Percentiles rank a stretch among this genome's conserved stretches.
Evolutionary conservation across 2,329 filamentous ascomycete genomes (phyloP).

Genomic region (Talaromyces rugulosus): DNA sequence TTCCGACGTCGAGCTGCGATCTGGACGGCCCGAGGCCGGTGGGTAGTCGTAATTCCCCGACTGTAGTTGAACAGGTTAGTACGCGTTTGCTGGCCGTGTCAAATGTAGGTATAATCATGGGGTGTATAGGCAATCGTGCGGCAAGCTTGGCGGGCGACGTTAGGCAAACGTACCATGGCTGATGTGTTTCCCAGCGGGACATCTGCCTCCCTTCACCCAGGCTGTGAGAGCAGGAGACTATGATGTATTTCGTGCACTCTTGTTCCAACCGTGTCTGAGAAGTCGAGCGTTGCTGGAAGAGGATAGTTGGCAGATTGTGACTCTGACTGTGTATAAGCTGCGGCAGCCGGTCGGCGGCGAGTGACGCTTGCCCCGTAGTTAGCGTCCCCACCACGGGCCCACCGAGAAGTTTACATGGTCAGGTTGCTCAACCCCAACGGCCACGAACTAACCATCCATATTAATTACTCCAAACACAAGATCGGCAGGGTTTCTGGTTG

Average conservation of each 20-base stretch:
- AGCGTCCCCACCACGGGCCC: background rate
- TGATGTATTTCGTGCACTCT: too few species aligned
- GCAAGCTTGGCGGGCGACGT: background rate
- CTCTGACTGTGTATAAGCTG: background rate
- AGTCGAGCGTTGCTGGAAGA: background rate
- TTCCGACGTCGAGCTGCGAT: slow-evolving; percentile 20
- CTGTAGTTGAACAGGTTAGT: slow-evolving; percentile 25
- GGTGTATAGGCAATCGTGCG: background rate
- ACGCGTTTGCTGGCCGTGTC: slow-evolving; percentile 1
- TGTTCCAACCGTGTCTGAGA: background rate
- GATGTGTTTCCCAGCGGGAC: background rate
- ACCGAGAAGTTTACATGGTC: background rate
- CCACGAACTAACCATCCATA: background rate
- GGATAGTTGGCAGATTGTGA: background rate
- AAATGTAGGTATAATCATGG: background rate
- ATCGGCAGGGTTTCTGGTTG: background rate
- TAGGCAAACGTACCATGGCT: background rate
- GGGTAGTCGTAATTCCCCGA: slow-evolving; percentile 42
- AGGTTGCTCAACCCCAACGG: background rate
- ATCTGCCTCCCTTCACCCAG: background rate
- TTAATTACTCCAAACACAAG: background rate
- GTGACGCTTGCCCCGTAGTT: background rate
- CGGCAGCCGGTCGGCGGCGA: background rate
- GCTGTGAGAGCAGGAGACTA: background rate
- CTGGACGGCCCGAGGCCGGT: slow-evolving; percentile 30